Percentiles rank a stretch among this genome's conserved stretches.
These are phyloP conservation scores for Stagonosporopsis cucurbitacearum DNA, from an alignment of 2,329 filamentous ascomycete species.

Conservation along the genomic window DNA sequence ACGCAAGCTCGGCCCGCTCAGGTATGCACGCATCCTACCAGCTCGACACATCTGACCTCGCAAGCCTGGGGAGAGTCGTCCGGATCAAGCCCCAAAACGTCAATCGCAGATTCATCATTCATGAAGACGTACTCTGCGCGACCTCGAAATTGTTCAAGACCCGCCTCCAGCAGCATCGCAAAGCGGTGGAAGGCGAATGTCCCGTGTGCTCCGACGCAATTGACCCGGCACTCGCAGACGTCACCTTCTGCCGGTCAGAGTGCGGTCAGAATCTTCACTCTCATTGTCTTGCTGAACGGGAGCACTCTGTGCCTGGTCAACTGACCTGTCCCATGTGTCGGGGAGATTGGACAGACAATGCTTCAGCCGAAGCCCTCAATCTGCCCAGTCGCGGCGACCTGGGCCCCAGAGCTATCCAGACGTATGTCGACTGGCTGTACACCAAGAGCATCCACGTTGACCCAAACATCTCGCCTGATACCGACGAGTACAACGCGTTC, in stretches of 20 bases:
- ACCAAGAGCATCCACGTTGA: slow-evolving; percentile 1
- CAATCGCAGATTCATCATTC: not conserved
- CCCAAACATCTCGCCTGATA: not conserved
- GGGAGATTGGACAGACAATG: slow-evolving; percentile 12
- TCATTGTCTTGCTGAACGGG: not conserved
- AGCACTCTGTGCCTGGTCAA: not conserved
- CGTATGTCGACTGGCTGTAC: slow-evolving; percentile 28
- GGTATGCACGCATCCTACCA: not conserved
- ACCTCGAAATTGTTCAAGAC: not conserved
- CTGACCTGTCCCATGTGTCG: slow-evolving; percentile 29
- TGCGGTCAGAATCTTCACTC: not conserved
- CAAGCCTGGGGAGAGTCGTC: not conserved
- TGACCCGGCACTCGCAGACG: not conserved
- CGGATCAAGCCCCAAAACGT: not conserved
- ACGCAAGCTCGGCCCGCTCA: not conserved
- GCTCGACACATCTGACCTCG: not conserved
- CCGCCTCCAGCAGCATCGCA: not conserved
- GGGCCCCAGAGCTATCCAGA: slow-evolving; percentile 5
- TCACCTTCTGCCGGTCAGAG: not conserved
- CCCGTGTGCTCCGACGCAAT: not conserved
- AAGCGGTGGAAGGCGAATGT: not conserved
- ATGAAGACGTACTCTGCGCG: slow-evolving; percentile 21
- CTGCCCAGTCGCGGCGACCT: not conserved
- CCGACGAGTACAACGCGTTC: not conserved
- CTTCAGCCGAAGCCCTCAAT: not conserved